Percentiles rank a stretch among this genome's conserved stretches.
These are phyloP conservation scores for Meripilus lineatus DNA, from an alignment of 1,284 basidiomycete species.

Conservation along the genomic window DNA sequence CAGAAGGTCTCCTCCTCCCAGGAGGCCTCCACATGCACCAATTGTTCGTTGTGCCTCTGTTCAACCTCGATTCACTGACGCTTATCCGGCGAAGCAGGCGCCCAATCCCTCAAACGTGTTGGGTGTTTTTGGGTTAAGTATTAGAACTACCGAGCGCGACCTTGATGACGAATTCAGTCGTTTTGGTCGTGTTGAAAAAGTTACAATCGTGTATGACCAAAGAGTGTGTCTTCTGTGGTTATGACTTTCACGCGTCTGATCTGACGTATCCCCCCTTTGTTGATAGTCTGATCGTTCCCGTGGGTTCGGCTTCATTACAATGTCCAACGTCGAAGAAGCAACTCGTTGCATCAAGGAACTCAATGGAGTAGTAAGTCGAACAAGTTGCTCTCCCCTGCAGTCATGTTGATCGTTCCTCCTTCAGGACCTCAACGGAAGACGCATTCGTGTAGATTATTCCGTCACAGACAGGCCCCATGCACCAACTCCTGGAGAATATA, in stretches of 20 bases:
- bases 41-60: slow-evolving; percentile 46
- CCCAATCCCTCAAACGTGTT: slow-evolving; percentile 86
- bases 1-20: slow-evolving; percentile 40
- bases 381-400: neutral
- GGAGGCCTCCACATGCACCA: slow-evolving; percentile 65
- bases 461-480: slow-evolving; percentile 92
- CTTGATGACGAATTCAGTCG: slow-evolving; percentile 91
- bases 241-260: slow-evolving; percentile 3
- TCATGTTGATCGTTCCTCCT: slow-evolving; percentile 11
- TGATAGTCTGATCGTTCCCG: slow-evolving; percentile 89
- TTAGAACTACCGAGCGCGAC: slow-evolving; percentile 91
- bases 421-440: slow-evolving; percentile 90
- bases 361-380: slow-evolving; percentile 78
- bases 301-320: slow-evolving; percentile 96
- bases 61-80: slow-evolving; percentile 14
- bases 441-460: slow-evolving; percentile 96
- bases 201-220: slow-evolving; percentile 98
- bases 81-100: slow-evolving; percentile 54
- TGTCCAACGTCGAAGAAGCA: slow-evolving; percentile 86
- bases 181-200: slow-evolving; percentile 91
- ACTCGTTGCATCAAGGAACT: slow-evolving; percentile 83
- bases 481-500: slow-evolving; percentile 97
- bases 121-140: slow-evolving; percentile 95
- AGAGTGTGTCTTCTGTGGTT: slow-evolving; percentile 55
- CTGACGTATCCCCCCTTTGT: slow-evolving; percentile 11